Evolutionary conservation across 805 yeast genomes (phyloP).

Genomic region (Candida suzukii): DNA sequence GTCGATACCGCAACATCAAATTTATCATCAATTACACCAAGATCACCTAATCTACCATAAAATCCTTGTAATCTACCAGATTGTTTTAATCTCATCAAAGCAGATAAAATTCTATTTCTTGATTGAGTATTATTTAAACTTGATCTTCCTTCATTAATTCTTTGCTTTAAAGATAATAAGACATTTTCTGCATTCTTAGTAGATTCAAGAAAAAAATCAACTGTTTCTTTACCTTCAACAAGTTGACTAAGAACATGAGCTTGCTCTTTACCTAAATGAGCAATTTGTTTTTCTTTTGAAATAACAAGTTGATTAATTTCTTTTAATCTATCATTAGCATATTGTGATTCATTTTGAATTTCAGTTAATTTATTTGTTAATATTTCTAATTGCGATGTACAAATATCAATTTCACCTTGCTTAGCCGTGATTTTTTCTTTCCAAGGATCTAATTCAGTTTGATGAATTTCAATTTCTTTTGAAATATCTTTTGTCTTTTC

Average conservation of each 20-base stretch:
- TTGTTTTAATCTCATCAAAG: slow-evolving; percentile 60
- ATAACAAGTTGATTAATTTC: slow-evolving; percentile 27
- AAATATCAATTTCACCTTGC: slow-evolving; percentile 57
- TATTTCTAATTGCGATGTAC: slow-evolving; percentile 58
- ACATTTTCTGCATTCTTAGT: slow-evolving; percentile 47
- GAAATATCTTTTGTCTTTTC: slow-evolving; percentile 69
- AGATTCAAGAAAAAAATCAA: slow-evolving; percentile 40
- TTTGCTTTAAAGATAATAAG: slow-evolving; percentile 49
- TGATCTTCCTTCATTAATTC: slow-evolving; percentile 57
- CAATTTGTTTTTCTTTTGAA: slow-evolving; percentile 39
- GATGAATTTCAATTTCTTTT: slow-evolving; percentile 54
- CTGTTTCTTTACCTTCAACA: slow-evolving; percentile 49
- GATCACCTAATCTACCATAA: slow-evolving; percentile 84
- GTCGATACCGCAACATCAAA: slow-evolving; percentile 94
- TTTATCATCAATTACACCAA: slow-evolving; percentile 83
- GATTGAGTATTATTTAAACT: slow-evolving; percentile 53
- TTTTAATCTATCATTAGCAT: slow-evolving; percentile 36
- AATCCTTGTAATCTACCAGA: slow-evolving; percentile 83
- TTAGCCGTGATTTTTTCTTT: slow-evolving; percentile 56
- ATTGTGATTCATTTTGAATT: slow-evolving; percentile 36
- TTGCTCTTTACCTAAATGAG: slow-evolving; percentile 40
- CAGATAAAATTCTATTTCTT: slow-evolving; percentile 65
- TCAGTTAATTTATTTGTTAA: slow-evolving; percentile 38
- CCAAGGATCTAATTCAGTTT: slow-evolving; percentile 78
- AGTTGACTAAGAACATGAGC: slow-evolving; percentile 47